phyloP scores from a whole-genome alignment of 441 rosid genomes.

The Pelargonium myrrhifolium region DNA sequence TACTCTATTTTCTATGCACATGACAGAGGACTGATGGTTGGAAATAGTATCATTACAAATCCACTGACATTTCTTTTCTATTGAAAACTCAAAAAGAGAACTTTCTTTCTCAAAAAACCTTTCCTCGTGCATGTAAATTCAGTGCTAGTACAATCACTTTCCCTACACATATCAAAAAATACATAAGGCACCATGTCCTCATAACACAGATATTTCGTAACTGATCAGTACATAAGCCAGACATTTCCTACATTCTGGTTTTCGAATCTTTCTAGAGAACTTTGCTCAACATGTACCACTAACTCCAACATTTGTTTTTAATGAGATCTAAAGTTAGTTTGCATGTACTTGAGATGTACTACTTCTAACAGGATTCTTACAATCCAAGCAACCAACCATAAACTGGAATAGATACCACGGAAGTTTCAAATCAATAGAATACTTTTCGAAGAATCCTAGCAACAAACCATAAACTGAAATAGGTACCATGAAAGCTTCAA shows the following conservation, averaged over 20 bases:
- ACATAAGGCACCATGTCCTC: too few species aligned
- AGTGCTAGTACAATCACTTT: not conserved
- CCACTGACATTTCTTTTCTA: not conserved
- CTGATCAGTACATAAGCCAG: not conserved
- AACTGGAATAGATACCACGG: too few species aligned
- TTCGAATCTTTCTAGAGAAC: not conserved
- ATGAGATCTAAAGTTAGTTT: conserved; percentile 1
- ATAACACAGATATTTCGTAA: too few species aligned
- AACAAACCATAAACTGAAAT: too few species aligned
- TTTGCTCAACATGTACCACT: not conserved
- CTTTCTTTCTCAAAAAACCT: not conserved
- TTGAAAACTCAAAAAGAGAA: not conserved
- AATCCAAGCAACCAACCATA: conserved; percentile 6
- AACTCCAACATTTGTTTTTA: not conserved
- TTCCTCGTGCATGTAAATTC: not conserved
- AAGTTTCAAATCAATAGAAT: too few species aligned
- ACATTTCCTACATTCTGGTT: not conserved
- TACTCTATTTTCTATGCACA: not conserved
- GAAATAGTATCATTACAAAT: not conserved
- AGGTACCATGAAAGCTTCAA: not conserved
- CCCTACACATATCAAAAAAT: too few species aligned
- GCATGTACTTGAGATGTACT: not conserved
- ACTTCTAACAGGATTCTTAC: not conserved
- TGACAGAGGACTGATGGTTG: not conserved
- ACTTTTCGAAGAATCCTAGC: too few species aligned